Conservation (phyloP, 1,139 yeast genomes). For the Pichia sp. region DNA sequence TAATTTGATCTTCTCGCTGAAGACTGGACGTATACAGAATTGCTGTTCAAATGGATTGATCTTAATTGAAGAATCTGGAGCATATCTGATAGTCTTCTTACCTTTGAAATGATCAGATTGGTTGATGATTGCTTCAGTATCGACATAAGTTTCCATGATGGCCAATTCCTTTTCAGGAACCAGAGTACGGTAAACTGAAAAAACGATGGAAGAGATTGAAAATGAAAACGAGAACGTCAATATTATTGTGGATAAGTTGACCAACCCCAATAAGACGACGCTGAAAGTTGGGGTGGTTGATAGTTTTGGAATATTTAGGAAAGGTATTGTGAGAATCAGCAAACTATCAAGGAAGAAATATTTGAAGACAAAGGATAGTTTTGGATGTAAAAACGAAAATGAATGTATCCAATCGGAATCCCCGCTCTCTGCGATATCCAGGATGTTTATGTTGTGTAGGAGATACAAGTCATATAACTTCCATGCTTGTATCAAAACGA, state of each 20-base stretch:
- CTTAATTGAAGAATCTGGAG: slow-evolving; percentile 89
- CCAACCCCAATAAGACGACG: slow-evolving; percentile 39
- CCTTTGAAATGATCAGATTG: slow-evolving; percentile 80
- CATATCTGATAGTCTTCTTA: slow-evolving; percentile 75
- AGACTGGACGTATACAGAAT: slow-evolving; percentile 55
- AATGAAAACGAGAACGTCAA: slow-evolving; percentile 41
- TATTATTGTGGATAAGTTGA: slow-evolving; percentile 42
- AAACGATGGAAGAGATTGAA: slow-evolving; percentile 38
- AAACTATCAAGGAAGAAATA: slow-evolving; percentile 72
- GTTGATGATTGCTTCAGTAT: slow-evolving; percentile 47
- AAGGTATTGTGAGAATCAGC: slow-evolving; percentile 67
- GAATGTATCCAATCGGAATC: slow-evolving; percentile 16
- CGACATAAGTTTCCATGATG: slow-evolving; percentile 56
- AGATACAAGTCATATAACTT: slow-evolving; percentile 68
- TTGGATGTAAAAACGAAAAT: slow-evolving; percentile 43
- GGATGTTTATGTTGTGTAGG: slow-evolving; percentile 37
- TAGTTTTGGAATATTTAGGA: slow-evolving; percentile 61
- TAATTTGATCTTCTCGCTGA: slow-evolving; percentile 39
- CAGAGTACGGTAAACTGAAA: slow-evolving; percentile 44
- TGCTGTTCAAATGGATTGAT: slow-evolving; percentile 73
- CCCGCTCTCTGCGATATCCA: slow-evolving; percentile 18
- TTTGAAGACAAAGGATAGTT: slow-evolving; percentile 62
- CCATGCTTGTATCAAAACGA: slow-evolving; percentile 74
- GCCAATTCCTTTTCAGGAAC: slow-evolving; percentile 63
- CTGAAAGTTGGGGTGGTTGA: slow-evolving; percentile 45